phyloP scores from a whole-genome alignment of 768 basidiomycete genomes.

The Chalciporus sphaerocephalus region DNA sequence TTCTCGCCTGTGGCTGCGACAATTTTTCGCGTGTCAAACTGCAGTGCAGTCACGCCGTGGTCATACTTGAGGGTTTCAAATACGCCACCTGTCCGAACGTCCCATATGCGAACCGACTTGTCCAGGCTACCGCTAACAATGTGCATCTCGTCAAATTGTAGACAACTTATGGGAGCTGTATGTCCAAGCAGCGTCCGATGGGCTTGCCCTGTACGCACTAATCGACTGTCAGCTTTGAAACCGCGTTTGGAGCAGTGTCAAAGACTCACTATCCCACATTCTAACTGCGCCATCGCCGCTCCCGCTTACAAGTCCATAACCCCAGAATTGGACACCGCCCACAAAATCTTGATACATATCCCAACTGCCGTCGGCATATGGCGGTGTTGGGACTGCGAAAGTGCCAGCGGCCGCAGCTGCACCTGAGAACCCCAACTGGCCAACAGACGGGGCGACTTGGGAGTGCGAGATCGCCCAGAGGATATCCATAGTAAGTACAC shows the following conservation, averaged over 20 bases:
- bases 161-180: conserved; percentile 86
- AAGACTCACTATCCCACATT: conserved; percentile 95
- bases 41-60: conserved; percentile 82
- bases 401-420: conserved; percentile 52
- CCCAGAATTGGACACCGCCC: conserved; percentile 98
- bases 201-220: conserved; percentile 97
- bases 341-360: conserved; percentile 98
- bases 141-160: conserved; percentile 95
- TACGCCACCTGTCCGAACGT: conserved; percentile 83
- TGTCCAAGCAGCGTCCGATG: conserved; percentile 92
- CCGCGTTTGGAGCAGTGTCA: neutral
- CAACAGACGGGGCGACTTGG: conserved; percentile 41
- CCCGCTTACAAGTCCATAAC: conserved; percentile 93
- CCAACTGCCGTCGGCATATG: conserved; percentile 85
- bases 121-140: conserved; percentile 92
- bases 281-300: conserved; percentile 95
- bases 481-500: conserved; percentile 99
- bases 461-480: conserved; percentile 98
- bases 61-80: conserved; percentile 90
- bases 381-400: conserved; percentile 82
- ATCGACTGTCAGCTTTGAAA: conserved; percentile 1
- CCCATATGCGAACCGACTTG: conserved; percentile 96
- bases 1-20: conserved; percentile 92
- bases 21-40: conserved; percentile 93
- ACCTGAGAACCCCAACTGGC: conserved; percentile 46